Base-by-base conservation (phyloP, 139 green algal genomes). In the Pseudopediastrum boryanum region DNA sequence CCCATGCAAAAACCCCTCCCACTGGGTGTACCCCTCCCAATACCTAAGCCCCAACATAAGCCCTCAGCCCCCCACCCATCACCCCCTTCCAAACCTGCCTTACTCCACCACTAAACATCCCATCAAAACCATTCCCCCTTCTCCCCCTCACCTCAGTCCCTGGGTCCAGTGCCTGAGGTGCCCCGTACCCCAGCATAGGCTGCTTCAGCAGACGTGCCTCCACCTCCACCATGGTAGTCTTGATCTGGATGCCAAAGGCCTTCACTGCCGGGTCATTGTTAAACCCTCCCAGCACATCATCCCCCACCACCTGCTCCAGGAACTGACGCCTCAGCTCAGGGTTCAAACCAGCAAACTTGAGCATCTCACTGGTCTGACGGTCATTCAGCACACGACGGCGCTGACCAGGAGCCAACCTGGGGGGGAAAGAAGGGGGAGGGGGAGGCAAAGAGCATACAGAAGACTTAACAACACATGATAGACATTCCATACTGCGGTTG, bases 121-220 rank as follows among this genome's bases (percentile, higher is more conserved):
- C 25, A 6, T 36, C 52, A 4, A n/a, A 6, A 62, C 52, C 52
- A 25, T 62, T 62, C 52, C 31, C 52, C 4, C 52, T 62, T 25
- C 52, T n/a, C 52, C 52, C 52, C 52, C 52, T 52, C 35, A 77
- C 71, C 71, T 39, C 42, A 59, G 74, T 81, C 31, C 82, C 82
- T 31, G 80, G 76, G 35, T 73, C 62, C 31, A 86, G 33, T 12
- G 70, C 76, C 33, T 69, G 56, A 33, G 85, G 85, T 4, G 42
- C 50, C 61, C 48, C 66, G 71, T 93, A 93, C 12, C 70, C 50
- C 29, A 93, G 88, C 43, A 62, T 31, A 10, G 87, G 89, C 23
- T 80, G 77, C 39, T 84, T 84, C 73, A 94, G 83, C 50, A 92
- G 46, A 31, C 87, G 82, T 1, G 73, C 88, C 3, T 62, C n/a